These are phyloP conservation scores for Rhazya stricta DNA, from an alignment of 257 asterid species.

Conservation along the genomic window DNA sequence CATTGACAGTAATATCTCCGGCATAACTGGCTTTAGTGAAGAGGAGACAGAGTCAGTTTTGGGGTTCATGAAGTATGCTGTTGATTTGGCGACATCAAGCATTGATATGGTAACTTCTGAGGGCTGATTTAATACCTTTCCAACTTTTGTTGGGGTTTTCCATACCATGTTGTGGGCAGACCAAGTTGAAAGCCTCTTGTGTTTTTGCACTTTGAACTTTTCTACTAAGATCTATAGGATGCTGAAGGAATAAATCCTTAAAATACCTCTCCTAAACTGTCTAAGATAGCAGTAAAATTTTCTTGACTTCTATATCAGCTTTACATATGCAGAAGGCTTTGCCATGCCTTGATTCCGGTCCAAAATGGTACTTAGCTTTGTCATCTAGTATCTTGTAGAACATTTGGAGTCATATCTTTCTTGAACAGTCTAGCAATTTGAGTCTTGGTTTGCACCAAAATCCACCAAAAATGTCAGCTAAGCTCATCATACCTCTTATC, in stretches of 20 bases:
- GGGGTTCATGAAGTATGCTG: constrained; percentile 62
- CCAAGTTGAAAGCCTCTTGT: background rate
- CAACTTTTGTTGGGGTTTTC: background rate
- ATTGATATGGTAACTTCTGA: constrained; percentile 39
- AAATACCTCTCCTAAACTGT: background rate
- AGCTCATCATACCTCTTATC: background rate
- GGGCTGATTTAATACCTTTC: constrained; percentile 3
- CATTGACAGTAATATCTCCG: constrained; percentile 66
- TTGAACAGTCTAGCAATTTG: background rate
- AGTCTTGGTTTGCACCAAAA: background rate
- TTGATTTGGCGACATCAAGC: constrained; percentile 56
- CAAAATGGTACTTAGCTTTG: background rate
- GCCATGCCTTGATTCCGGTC: background rate
- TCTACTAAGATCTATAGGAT: background rate
- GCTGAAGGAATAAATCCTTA: background rate
- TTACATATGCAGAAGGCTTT: background rate
- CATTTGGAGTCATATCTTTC: background rate
- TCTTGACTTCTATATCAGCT: background rate
- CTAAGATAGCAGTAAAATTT: background rate
- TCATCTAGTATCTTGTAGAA: background rate
- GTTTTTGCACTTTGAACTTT: background rate
- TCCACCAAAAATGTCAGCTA: background rate
- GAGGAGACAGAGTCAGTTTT: constrained; percentile 55
- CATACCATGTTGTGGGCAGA: background rate
- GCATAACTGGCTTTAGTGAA: constrained; percentile 81